Evolutionary conservation across 2,329 filamentous ascomycete species (phyloP), one percentile per base, ranked within the genome.

Genomic region (Uncinocarpus reesii): DNA sequence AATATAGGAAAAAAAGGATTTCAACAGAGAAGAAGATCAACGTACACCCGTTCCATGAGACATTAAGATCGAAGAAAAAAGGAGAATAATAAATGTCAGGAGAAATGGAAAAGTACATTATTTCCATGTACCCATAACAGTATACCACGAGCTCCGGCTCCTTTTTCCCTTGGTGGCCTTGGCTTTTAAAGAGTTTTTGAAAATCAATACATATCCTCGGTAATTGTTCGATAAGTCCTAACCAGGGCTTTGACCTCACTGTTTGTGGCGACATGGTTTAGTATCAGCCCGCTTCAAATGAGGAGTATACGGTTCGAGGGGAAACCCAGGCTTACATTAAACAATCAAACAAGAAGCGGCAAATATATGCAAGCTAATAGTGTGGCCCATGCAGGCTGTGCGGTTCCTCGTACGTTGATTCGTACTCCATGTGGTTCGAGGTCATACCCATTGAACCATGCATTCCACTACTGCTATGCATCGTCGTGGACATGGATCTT

Each of bases 391-490:
- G 47, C 26, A 55, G 18, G 23, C 23, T 44, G 31, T 53, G 49
- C n/a, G 43, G 7, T 16, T 52, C 52, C 1, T 53, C 52, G 34
- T 55, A 55, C n/a, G 49, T 42, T 31, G 51, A 26, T 38, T 54
- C 62, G 35, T 60, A 65, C 4, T 60, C 61, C 34, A 62, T 53
- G 40, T 65, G 63, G 26, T 51, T 51, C 7, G 60, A 54, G 10
- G 44, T 7, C 45, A 55, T 46, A 24, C 31, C 48, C 34, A 52
- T 15, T 16, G 42, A 20, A 2, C 42, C 46, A 43, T 35, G 47
- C n/a, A 37, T 26, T 8, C 21, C 29, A 32, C 23, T 29, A 24
- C 45, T 18, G 15, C 8, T 29, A 16, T 42, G 28, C 20, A 48
- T 37, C 15, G 46, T 43, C 8, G 46, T 18, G 7, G 50, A 37